These are phyloP conservation scores for Flaveria brownii DNA, from an alignment of 129 eudicot species.

Conservation along the genomic window DNA sequence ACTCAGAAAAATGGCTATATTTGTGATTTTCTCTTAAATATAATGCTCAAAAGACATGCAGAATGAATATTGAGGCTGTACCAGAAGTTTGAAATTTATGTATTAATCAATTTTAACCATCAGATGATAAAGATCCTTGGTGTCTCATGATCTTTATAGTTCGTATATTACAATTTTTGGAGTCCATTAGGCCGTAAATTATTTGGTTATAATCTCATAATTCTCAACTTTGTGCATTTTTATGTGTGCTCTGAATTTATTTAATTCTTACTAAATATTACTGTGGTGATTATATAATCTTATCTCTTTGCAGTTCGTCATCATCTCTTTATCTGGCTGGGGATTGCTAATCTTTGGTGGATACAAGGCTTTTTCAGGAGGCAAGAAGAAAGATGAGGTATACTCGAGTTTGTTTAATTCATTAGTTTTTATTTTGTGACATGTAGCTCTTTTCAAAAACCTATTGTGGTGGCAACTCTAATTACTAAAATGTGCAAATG, in stretches of 20 bases:
- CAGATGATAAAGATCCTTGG: background rate
- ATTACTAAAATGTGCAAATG: background rate
- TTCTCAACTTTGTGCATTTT: background rate
- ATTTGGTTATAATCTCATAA: background rate
- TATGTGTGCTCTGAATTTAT: background rate
- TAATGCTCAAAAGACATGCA: background rate
- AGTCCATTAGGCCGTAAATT: background rate
- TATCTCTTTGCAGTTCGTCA: conserved; percentile 38
- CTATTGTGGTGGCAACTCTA: background rate
- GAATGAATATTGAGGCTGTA: background rate
- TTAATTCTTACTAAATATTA: background rate
- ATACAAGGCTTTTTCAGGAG: conserved; percentile 63
- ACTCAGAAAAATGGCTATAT: background rate
- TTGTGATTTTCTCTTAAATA: background rate
- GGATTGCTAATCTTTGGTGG: conserved; percentile 59
- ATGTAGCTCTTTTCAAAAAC: background rate
- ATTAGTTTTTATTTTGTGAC: background rate
- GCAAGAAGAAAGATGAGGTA: conserved; percentile 70
- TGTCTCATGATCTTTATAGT: background rate
- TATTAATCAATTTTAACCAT: background rate
- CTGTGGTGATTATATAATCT: background rate
- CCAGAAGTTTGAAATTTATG: background rate
- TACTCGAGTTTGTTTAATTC: background rate
- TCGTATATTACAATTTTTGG: background rate
- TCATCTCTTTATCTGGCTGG: conserved; percentile 84